Conservation (phyloP, 441 rosid species). For the Omphalea diandra region DNA sequence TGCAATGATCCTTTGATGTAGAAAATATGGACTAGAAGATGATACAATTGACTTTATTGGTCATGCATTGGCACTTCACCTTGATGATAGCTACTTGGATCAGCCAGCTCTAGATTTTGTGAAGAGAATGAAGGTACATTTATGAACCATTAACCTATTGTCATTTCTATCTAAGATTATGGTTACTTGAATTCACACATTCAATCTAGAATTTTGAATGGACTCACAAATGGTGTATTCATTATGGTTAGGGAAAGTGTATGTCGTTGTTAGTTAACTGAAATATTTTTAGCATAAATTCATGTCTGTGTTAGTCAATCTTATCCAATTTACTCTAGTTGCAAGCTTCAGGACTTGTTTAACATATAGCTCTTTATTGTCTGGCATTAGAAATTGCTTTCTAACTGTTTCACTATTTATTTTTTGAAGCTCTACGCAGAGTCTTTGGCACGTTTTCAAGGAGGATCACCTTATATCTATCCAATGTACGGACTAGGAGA, state of each 20-base stretch:
- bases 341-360: background rate
- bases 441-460: conserved; percentile 83
- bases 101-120: conserved; percentile 80
- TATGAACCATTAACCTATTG: background rate
- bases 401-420: background rate
- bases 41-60: conserved; percentile 86
- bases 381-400: background rate
- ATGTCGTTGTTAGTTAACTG: background rate
- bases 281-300: no score
- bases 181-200: no score
- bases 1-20: no score
- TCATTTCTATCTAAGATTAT: no score
- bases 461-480: conserved; percentile 90
- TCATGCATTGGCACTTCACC: conserved; percentile 86
- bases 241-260: no score
- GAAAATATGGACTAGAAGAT: conserved; percentile 85
- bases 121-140: conserved; percentile 83
- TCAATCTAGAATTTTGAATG: no score
- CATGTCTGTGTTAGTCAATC: background rate
- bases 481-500: conserved; percentile 88
- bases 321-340: background rate
- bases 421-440: conserved; percentile 62
- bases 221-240: no score
- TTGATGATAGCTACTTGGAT: conserved; percentile 62
- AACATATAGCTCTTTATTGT: background rate